phyloP scores from a whole-genome alignment of 192 early-diverging fungal species.

The Coemansia umbellata region DNA sequence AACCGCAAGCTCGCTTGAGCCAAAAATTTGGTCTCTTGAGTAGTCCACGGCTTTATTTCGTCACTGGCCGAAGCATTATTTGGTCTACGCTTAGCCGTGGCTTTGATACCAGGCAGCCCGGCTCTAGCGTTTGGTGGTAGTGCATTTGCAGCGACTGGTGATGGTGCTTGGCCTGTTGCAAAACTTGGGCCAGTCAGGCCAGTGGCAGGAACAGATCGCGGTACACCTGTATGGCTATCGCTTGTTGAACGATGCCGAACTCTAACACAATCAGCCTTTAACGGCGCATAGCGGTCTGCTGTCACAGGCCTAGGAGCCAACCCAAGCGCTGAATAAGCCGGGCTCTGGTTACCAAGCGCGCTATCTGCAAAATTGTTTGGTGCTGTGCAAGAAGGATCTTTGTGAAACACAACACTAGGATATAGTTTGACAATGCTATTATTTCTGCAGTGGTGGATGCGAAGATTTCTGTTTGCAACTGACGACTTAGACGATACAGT shows the following conservation, averaged over 20 bases:
- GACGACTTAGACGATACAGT: too few species aligned
- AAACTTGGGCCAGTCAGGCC: too few species aligned
- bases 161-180: too few species aligned
- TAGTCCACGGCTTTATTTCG: constrained; percentile 12
- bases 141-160: not conserved
- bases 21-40: constrained; percentile 8
- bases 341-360: not conserved
- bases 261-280: not conserved
- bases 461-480: not conserved
- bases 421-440: constrained; percentile 7
- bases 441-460: not conserved
- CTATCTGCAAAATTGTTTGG: not conserved
- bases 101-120: not conserved
- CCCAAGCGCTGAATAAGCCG: not conserved
- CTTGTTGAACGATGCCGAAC: not conserved
- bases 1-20: constrained; percentile 15
- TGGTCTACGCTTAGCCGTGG: not conserved
- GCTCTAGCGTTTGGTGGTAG: not conserved
- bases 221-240: not conserved
- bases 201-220: not conserved
- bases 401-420: not conserved
- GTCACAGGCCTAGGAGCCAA: not conserved
- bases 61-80: not conserved
- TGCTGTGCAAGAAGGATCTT: not conserved
- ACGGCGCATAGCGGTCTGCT: not conserved